phyloP scores from a whole-genome alignment of 805 yeast genomes.

The Aciculoconidium aculeatum region DNA sequence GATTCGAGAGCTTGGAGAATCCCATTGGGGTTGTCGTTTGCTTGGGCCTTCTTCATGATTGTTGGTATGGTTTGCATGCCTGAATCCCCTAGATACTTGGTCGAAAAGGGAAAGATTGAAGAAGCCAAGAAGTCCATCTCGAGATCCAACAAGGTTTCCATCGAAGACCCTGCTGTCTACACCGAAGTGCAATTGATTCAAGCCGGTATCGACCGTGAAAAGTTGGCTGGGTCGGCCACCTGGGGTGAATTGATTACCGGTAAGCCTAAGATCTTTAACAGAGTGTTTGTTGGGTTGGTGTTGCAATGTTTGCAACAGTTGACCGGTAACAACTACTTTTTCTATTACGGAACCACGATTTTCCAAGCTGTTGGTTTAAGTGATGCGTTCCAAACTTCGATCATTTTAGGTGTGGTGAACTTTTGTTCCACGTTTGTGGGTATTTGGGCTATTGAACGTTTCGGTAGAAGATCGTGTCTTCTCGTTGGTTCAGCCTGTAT shows the following conservation, averaged over 20 bases:
- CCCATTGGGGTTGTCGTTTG: conserved; percentile 48
- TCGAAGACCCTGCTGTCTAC: conserved; percentile 50
- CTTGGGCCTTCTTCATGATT: conserved; percentile 44
- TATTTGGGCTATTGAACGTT: conserved; percentile 41
- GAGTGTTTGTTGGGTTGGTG: conserved; percentile 53
- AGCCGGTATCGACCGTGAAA: conserved; percentile 59
- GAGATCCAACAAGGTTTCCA: conserved; percentile 48
- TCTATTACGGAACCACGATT: conserved; percentile 56
- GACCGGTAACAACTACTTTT: conserved; percentile 58
- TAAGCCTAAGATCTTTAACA: conserved; percentile 51
- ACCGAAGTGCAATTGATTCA: conserved; percentile 49
- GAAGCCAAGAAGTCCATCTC: conserved; percentile 54
- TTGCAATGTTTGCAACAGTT: conserved; percentile 57
- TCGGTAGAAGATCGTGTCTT: conserved; percentile 46
- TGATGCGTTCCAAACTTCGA: conserved; percentile 53
- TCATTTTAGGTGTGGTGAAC: conserved; percentile 49
- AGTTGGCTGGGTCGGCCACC: conserved; percentile 55
- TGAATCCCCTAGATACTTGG: conserved; percentile 63
- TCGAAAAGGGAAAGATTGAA: conserved; percentile 43
- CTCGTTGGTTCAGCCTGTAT: conserved; percentile 42
- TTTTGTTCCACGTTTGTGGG: conserved; percentile 52
- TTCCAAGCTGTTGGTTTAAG: conserved; percentile 46
- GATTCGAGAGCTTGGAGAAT: conserved; percentile 63
- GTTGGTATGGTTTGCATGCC: conserved; percentile 55
- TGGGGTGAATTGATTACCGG: conserved; percentile 63